These are phyloP conservation scores for Wickerhamiella cacticola DNA, from an alignment of 805 yeast genomes.

Conservation along the genomic window DNA sequence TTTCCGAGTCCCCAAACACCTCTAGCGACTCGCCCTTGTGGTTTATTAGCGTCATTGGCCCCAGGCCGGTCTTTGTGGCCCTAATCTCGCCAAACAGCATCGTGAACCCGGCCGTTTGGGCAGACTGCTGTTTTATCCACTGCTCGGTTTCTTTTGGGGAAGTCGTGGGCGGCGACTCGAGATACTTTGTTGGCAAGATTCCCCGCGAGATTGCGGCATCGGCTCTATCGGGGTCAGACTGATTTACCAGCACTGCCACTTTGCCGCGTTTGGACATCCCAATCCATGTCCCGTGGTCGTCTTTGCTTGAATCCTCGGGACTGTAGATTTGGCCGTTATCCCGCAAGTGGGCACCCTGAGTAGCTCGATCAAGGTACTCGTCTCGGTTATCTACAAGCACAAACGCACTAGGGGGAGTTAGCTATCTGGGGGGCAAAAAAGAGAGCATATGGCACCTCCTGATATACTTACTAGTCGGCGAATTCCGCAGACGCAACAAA, in stretches of 20 bases:
- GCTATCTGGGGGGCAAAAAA: not conserved
- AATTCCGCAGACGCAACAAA: conserved; percentile 54
- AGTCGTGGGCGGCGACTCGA: conserved; percentile 30
- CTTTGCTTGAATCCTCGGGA: conserved; percentile 62
- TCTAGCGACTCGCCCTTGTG: not conserved
- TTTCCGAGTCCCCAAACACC: conserved; percentile 13
- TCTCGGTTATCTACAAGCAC: conserved; percentile 76
- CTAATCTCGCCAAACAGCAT: conserved; percentile 19
- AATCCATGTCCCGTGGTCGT: conserved; percentile 85
- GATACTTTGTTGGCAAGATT: conserved; percentile 36
- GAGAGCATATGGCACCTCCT: not conserved
- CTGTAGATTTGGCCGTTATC: conserved; percentile 38
- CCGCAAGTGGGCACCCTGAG: conserved; percentile 43
- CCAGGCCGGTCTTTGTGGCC: not conserved
- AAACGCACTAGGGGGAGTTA: conserved; percentile 37
- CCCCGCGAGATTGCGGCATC: conserved; percentile 36
- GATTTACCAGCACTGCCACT: conserved; percentile 66
- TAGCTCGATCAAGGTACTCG: conserved; percentile 65
- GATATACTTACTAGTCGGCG: conserved; percentile 41
- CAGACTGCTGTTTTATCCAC: not conserved
- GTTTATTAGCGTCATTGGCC: not conserved
- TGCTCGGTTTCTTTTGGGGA: conserved; percentile 27
- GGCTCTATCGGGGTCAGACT: conserved; percentile 38
- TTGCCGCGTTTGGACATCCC: conserved; percentile 54
- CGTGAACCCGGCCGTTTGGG: conserved; percentile 25